Evolutionary conservation across 73 alveolate genomes (phyloP), one percentile per base, ranked within the genome.

Genomic region (Loxodes magnus): DNA sequence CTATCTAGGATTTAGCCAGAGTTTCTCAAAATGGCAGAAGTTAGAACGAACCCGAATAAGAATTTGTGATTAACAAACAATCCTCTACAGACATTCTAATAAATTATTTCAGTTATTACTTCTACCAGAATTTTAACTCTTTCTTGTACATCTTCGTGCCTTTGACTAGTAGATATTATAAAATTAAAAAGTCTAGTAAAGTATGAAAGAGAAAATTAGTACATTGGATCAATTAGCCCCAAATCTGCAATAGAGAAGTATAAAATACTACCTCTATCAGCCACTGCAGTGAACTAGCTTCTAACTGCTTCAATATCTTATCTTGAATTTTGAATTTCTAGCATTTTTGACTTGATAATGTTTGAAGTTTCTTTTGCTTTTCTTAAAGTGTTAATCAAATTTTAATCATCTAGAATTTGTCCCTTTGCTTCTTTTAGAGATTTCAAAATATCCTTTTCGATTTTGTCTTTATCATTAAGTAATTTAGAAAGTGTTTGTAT

Each of bases 151-250:
- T 71, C 88, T 43, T 82, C 90, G 12, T 82, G 23, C 67, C 71
- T 56, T 20, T 74, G 74, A 29, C 97, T 67, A 60, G 77, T 64
- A 62, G 84, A 85, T 50, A 96, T 90, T 41, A 98, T 90, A 5
- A 56, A 44, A 68, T 92, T 94, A 76, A 92, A 96, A 55, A 96
- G 90, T 48, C 83, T 71, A 74, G 90, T 76, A 26, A 96, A 83
- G 81, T 96, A 96, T 74, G 79, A 77, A 22, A 96, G 84, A 24
- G 98, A 87, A 71, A 89, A 96, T 77, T 96, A 95, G 71, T 96
- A 96, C 99, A 94, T 95, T 7, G 98, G 99, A 74, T 91, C 98
- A 54, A 90, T 90, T 10, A 83, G 82, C 37, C 94, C 89, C 52
- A 91, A 63, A 62, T 94, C 99, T 17, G 96, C 90, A 4, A 96